Evolutionary conservation across 352 stramenopile genomes (phyloP).

Genomic region (Phytophthora cryptogea): DNA sequence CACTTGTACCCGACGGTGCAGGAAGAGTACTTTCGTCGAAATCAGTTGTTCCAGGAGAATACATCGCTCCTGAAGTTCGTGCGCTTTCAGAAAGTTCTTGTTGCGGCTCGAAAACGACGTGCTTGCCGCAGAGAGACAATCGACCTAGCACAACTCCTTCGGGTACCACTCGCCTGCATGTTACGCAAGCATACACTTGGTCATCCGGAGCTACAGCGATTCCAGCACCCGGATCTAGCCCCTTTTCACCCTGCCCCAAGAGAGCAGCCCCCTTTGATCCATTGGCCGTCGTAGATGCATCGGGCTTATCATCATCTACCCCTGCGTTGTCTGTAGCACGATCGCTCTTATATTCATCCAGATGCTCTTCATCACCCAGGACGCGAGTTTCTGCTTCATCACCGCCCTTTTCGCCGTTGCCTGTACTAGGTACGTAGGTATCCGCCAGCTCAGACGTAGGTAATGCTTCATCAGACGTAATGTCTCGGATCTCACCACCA

Average conservation of each 20-base stretch:
- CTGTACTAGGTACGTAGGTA: constrained; percentile 32
- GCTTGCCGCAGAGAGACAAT: constrained; percentile 67
- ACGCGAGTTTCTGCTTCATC: constrained; percentile 14
- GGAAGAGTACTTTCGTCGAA: constrained; percentile 28
- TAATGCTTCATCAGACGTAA: constrained; percentile 58
- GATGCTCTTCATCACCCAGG: constrained; percentile 20
- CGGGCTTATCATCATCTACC: constrained; percentile 14
- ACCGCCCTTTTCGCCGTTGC: constrained; percentile 15
- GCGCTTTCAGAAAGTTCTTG: constrained; percentile 23
- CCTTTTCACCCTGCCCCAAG: constrained; percentile 46
- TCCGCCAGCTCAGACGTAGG: constrained; percentile 27
- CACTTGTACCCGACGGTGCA: constrained; percentile 6
- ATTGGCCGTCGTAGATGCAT: constrained; percentile 1
- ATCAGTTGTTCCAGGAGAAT: constrained; percentile 16
- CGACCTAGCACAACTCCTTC: constrained; percentile 74
- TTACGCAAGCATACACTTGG: constrained; percentile 64
- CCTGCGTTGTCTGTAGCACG: not conserved
- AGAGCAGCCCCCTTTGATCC: constrained; percentile 22
- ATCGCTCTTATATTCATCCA: constrained; percentile 32
- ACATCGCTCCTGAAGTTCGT: constrained; percentile 6
- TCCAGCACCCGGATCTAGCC: constrained; percentile 70
- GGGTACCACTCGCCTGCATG: constrained; percentile 72
- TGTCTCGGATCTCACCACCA: constrained; percentile 80
- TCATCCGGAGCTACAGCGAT: constrained; percentile 60
- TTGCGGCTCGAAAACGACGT: constrained; percentile 70